These are phyloP conservation scores for Paramecium pentaurelia DNA, from an alignment of 73 alveolate species.

Conservation along the genomic window DNA sequence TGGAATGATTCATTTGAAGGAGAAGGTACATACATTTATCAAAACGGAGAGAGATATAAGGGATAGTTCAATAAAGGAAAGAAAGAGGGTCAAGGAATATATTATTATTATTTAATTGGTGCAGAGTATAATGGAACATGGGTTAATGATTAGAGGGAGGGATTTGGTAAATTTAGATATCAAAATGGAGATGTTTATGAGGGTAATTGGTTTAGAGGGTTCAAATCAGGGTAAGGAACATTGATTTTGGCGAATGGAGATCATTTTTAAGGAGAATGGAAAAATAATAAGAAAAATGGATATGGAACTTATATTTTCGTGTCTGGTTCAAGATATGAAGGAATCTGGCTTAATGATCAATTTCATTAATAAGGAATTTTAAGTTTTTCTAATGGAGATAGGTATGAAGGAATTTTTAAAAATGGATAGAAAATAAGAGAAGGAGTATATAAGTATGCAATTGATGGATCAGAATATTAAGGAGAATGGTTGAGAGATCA, in stretches of 20 bases:
- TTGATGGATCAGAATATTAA: background rate
- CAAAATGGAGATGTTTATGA: conserved; percentile 73
- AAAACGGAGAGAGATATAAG: conserved; percentile 56
- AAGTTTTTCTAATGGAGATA: conserved; percentile 68
- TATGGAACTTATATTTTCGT: conserved; percentile 42
- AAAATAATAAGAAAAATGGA: conserved; percentile 28
- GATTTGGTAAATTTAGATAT: conserved; percentile 65
- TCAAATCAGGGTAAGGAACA: conserved; percentile 83
- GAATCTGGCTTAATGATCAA: conserved; percentile 43
- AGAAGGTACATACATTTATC: conserved; percentile 43
- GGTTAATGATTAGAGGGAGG: conserved; percentile 53
- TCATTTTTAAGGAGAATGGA: conserved; percentile 86
- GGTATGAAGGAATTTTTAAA: conserved; percentile 60
- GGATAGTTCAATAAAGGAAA: conserved; percentile 48
- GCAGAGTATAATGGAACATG: conserved; percentile 53
- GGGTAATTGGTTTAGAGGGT: conserved; percentile 80
- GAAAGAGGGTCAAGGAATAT: conserved; percentile 53
- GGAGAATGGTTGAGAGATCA: conserved; percentile 62
- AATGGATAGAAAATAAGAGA: background rate
- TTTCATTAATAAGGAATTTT: conserved; percentile 61
- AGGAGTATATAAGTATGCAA: background rate
- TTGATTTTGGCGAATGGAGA: conserved; percentile 81
- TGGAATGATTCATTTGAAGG: conserved; percentile 58
- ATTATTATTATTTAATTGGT: conserved; percentile 49
- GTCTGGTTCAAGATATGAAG: conserved; percentile 55